Conservation (phyloP, 1,139 yeast species). For the Meyerozyma smithsonii region DNA sequence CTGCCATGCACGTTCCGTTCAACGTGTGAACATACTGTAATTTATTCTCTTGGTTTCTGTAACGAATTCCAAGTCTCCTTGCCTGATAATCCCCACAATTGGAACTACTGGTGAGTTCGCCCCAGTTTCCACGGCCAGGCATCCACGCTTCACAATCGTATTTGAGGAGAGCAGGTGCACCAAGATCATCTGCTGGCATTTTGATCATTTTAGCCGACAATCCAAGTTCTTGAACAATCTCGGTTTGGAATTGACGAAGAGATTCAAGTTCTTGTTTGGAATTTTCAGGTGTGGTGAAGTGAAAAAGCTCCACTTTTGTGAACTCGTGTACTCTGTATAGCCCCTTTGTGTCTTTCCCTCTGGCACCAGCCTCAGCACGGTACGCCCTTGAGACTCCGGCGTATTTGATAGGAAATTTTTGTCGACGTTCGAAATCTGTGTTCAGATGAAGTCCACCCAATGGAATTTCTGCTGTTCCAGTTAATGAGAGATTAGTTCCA, state of each 20-base stretch:
- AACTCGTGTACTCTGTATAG: constrained; percentile 95
- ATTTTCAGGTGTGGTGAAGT: constrained; percentile 53
- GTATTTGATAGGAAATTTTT: constrained; percentile 47
- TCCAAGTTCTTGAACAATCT: constrained; percentile 63
- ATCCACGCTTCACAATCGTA: constrained; percentile 97
- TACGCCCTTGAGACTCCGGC: constrained; percentile 87
- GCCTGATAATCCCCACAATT: constrained; percentile 93
- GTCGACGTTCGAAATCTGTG: constrained; percentile 15
- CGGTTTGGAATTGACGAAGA: constrained; percentile 60
- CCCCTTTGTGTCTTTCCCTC: constrained; percentile 91
- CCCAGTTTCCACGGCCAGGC: constrained; percentile 95
- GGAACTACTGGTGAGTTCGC: constrained; percentile 87
- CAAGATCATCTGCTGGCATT: constrained; percentile 89
- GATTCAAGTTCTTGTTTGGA: constrained; percentile 54
- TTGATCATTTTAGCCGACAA: constrained; percentile 75
- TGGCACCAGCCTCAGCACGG: constrained; percentile 96
- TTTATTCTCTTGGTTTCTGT: constrained; percentile 26
- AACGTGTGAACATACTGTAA: constrained; percentile 68
- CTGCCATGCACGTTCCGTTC: constrained; percentile 95
- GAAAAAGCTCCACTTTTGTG: constrained; percentile 91
- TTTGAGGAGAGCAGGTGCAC: constrained; percentile 89
- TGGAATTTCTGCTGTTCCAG: constrained; percentile 96
- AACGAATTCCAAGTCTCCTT: constrained; percentile 71
- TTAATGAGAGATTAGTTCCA: constrained; percentile 53
- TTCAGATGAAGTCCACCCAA: constrained; percentile 68